Evolutionary conservation across 768 basidiomycete species (phyloP).

Genomic region (Boletus pseudo-olivaceus): DNA sequence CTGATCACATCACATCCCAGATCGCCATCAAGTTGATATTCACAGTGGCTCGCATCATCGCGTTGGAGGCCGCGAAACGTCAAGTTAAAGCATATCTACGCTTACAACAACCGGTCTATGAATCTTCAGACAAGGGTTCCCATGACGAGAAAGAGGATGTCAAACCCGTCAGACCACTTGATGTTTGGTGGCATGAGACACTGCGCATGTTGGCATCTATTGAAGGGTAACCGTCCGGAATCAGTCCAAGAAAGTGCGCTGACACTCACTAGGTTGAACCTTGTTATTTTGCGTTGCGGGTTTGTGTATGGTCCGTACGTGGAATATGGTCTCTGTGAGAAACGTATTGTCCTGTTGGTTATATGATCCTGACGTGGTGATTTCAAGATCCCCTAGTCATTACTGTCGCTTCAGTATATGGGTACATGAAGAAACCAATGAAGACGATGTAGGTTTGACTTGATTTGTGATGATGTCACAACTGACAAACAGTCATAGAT

Average conservation of each 20-base stretch:
- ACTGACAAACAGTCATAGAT: conserved; percentile 41
- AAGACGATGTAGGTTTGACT: conserved; percentile 62
- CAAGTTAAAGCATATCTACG: conserved; percentile 78
- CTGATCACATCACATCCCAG: conserved; percentile 35
- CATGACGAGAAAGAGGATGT: conserved; percentile 72
- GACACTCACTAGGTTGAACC: conserved; percentile 56
- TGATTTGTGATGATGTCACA: neutral
- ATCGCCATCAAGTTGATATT: conserved; percentile 78
- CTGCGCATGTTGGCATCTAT: conserved; percentile 72
- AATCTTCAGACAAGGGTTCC: conserved; percentile 60
- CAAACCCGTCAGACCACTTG: conserved; percentile 65
- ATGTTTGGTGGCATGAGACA: conserved; percentile 89
- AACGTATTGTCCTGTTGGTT: conserved; percentile 4
- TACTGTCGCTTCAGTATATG: conserved; percentile 76
- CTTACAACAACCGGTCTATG: conserved; percentile 75
- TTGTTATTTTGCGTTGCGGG: conserved; percentile 73
- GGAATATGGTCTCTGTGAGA: conserved; percentile 63
- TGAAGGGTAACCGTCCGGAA: conserved; percentile 47
- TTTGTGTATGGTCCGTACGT: conserved; percentile 81
- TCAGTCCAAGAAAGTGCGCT: neutral
- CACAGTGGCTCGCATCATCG: conserved; percentile 63
- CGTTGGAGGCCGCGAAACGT: conserved; percentile 73
- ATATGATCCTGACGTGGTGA: conserved; percentile 12
- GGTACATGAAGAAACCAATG: conserved; percentile 80
- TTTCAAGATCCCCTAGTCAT: conserved; percentile 62